phyloP scores from a whole-genome alignment of 2,329 filamentous ascomycete genomes.

The Hypoxylon sp. region DNA sequence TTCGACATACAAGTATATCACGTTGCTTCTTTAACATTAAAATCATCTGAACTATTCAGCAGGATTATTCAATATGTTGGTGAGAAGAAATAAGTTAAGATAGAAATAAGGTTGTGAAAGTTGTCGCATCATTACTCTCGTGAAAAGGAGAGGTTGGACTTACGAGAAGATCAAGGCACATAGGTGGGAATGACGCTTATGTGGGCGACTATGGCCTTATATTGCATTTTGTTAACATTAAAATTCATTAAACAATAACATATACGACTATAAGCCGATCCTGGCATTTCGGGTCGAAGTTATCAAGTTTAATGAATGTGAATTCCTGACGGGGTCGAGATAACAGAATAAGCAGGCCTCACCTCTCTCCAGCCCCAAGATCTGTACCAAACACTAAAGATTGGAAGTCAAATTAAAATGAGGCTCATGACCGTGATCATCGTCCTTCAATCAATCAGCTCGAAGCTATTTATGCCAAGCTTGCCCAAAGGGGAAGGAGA shows the following conservation, averaged over 20 bases:
- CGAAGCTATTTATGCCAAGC: background rate
- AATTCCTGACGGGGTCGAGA: background rate
- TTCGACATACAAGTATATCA: no score
- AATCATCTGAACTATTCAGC: no score
- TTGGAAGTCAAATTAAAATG: background rate
- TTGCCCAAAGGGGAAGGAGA: constrained; percentile 26
- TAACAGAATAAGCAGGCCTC: background rate
- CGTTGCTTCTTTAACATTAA: no score
- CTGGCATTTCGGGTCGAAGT: background rate
- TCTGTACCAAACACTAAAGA: no score
- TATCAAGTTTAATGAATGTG: background rate
- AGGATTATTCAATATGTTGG: no score
- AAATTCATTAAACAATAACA: background rate
- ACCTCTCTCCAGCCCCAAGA: background rate
- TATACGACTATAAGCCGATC: background rate
- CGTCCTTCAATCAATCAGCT: constrained; percentile 14
- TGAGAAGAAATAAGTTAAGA: no score
- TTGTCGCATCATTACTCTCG: no score
- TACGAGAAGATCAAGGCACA: background rate
- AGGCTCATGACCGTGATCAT: background rate
- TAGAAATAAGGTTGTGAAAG: no score
- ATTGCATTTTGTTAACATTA: background rate
- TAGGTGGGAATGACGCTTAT: background rate
- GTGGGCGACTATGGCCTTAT: background rate
- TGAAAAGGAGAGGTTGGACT: background rate